Evolutionary conservation across 78 protist genomes (phyloP), one percentile per base, ranked within the genome.

Genomic region (Chrysochromulina parva): DNA sequence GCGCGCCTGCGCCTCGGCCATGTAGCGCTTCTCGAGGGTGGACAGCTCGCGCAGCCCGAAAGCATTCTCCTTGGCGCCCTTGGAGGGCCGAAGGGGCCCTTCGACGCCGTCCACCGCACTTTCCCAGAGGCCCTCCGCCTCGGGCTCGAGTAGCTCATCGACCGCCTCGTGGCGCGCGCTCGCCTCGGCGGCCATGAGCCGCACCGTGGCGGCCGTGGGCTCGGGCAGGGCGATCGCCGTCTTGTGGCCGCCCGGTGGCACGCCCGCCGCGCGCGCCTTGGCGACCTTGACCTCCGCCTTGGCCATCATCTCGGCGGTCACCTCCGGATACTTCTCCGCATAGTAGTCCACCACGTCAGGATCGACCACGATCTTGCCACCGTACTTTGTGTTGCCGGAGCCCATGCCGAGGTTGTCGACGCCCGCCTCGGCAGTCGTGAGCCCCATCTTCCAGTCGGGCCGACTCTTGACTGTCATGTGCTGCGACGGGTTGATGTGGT

Each of bases 111-210:
- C 48, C 58, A 0, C 53, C 10, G n/a, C 84, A 4, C 9, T n/a
- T 5, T 80, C 73, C 71, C 88, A 57, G 73, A 82, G 69, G 26
- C 66, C 71, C 38, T 2, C 16, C 52, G 58, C 6, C 55, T 57
- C 88, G 22, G 88, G 73, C 69, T 38, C 87, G n/a, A 80, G 24
- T 48, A 80, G 10, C 87, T 80, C 87, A 17, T 80, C 67, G 47
- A 26, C 67, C 19, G 66, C 19, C 65, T 26, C 53, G 47, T 66
- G 50, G 19, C 9, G 52, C 65, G 1, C 59, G 53, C 50, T 2
- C 52, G 59, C 87, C 66, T 54, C 66, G 4, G 16, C 66, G 52
- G 55, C 84, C 9, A 48, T 5, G n/a, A 57, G 24, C 16, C 38
- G 53, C 78, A n/a, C 78, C 16, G 78, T 14, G 16, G 9, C 78